Evolutionary conservation across 2,329 filamentous ascomycete genomes (phyloP).

Genomic region (Ophiostoma quercus): DNA sequence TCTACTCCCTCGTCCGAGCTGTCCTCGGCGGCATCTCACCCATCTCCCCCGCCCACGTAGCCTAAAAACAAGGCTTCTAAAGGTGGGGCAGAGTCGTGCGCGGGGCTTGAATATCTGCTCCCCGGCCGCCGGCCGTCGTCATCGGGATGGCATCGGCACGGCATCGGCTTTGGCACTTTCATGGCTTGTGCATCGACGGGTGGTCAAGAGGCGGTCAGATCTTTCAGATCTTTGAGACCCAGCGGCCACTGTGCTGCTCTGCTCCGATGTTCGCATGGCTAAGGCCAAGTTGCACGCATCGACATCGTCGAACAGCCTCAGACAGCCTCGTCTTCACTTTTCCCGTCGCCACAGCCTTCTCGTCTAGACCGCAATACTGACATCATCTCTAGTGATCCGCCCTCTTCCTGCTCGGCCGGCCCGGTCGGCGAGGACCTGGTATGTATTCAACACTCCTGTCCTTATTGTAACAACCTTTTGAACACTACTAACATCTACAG

Average conservation of each 20-base stretch:
- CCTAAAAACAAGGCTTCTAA: slow-evolving; percentile 25
- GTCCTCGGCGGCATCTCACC: neutral
- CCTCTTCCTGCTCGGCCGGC: slow-evolving; percentile 96
- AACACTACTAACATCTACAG: slow-evolving; percentile 35
- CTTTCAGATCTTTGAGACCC: neutral
- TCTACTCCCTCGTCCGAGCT: neutral
- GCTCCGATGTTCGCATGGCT: neutral
- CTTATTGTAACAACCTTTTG: neutral
- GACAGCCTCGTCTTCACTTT: neutral
- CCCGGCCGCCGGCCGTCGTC: slow-evolving; percentile 6
- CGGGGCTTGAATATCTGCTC: slow-evolving; percentile 18
- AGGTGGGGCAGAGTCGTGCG: slow-evolving; percentile 27
- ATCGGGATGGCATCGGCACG: neutral
- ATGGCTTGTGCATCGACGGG: neutral
- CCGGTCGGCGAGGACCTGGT: slow-evolving; percentile 97
- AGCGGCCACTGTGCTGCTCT: neutral
- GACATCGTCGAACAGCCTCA: neutral
- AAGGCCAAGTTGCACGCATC: neutral
- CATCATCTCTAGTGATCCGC: slow-evolving; percentile 68
- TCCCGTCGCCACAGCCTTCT: slow-evolving; percentile 23
- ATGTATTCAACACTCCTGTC: slow-evolving; percentile 41
- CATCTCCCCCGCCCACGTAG: slow-evolving; percentile 15
- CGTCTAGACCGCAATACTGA: slow-evolving; percentile 29
- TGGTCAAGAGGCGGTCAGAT: neutral
- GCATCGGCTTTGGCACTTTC: neutral